Base-by-base conservation (phyloP, 768 basidiomycete species). In the Leccinum rimulosum region DNA sequence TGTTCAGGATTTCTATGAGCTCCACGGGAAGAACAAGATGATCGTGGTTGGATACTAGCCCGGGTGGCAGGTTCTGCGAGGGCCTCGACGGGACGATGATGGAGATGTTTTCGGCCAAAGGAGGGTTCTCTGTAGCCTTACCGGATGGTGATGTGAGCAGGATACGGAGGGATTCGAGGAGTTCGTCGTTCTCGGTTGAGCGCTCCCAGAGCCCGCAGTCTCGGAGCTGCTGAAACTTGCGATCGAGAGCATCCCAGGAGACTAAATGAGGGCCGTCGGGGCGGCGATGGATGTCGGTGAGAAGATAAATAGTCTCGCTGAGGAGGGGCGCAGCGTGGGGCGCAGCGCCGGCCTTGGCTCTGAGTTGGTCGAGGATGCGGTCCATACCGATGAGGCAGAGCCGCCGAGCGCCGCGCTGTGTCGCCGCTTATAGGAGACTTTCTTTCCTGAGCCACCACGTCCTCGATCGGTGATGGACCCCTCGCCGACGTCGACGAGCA, bases 1-100 rank as follows among this genome's bases (percentile, higher is more conserved):
- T 78, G 61, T 88, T 82, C 51, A 89, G 72, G 38, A 77, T 62
- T 35, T 84, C 76, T 12, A 85, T 64, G 22, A 89, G 78, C 57
- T 89, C 87, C 9, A 73, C 43, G 2, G 87, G 85, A 1, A 88
- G 77, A 12, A 70, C 50, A 8, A 65, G 66, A 47, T 55, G 64
- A 40, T 64, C 69, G 49, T 56, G 56, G 47, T 60, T 63, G 56
- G 68, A 56, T 33, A 71, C 54, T n/a, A 74, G 59, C 12, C 50
- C 66, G 10, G 69, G 60, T 9, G 47, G 48, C 25, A 61, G 9
- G 11, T 7, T 35, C 49, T 61, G 61, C 6, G 52, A 19, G 10
- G 43, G 19, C n/a, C 19, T 10, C 6, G 69, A 59, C 4, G 68
- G 61, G 25, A 57, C 1, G 53, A 63, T 55, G 3, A 73, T 55